Base-by-base conservation (phyloP, 2,329 filamentous ascomycete species). In the Madurella fahalii region DNA sequence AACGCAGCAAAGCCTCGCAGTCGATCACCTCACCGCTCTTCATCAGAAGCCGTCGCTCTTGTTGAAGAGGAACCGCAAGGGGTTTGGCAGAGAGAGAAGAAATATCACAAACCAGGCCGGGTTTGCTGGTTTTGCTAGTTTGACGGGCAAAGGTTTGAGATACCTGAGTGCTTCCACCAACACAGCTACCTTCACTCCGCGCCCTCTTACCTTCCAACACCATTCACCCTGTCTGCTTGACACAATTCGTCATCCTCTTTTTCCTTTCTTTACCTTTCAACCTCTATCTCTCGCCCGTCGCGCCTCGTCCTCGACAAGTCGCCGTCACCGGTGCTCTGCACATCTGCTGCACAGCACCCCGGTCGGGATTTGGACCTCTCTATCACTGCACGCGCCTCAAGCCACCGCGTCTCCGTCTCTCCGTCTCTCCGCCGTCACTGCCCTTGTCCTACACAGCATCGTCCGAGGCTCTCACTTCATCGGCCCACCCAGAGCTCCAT, bases 141-240 rank as follows among this genome's bases (percentile, higher is more conserved):
- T 57, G 60, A 61, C 55, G 51, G 54, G 58, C 56, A 59, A 61
- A 63, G 61, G 61, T 63, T 63, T 63, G 60, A 61, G 61, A 51
- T 56, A 60, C 56, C 57, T 58, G 53, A 56, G 58, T 58, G 57
- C 50, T 62, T 58, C 56, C 52, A 46, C 54, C 47, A 47, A 50
- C 52, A 57, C 48, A 58, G 47, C 55, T 57, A 49, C 60, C 52
- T 54, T 59, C 54, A 59, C 51, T 51, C 47, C 52, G 51, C 55
- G 34, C 56, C 47, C 34, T 51, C 40, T 44, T 32, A 40, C 56
- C 56, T 53, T 42, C 56, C 41, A 44, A 40, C 40, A 32, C 46
- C 39, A 52, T 17, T 44, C 40, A 40, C 25, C 50, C 37, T 40
- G 2, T 30, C 40, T 54, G 25, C 47, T 49, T 49, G 49, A 52